phyloP scores from a whole-genome alignment of 345 rosid genomes.

The Durio zibethinus region DNA sequence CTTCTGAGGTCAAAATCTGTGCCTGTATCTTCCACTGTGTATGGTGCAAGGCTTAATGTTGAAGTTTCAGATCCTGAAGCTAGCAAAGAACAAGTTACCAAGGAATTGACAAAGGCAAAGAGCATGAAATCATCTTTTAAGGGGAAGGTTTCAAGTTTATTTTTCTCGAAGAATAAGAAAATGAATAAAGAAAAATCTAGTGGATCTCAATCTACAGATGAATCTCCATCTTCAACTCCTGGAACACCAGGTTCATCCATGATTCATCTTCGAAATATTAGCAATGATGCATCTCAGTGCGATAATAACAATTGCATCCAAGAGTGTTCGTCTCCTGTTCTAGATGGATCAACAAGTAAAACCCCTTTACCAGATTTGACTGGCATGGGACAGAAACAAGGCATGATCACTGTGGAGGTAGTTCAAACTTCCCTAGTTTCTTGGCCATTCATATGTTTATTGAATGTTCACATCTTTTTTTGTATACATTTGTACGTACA shows the following conservation, averaged over 20 bases:
- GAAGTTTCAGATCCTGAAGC: slow-evolving; percentile 40
- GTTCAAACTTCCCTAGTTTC: slow-evolving; percentile 6
- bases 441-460: neutral
- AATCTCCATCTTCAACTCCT: slow-evolving; percentile 29
- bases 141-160: slow-evolving; percentile 72
- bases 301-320: slow-evolving; percentile 29
- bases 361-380: slow-evolving; percentile 22
- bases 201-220: slow-evolving; percentile 35
- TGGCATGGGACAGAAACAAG: slow-evolving; percentile 28
- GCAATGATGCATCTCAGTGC: slow-evolving; percentile 26
- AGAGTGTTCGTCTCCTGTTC: slow-evolving; percentile 38
- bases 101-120: slow-evolving; percentile 52
- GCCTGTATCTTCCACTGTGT: slow-evolving; percentile 55
- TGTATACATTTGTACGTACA: neutral
- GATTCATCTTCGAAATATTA: slow-evolving; percentile 29
- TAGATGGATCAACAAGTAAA: slow-evolving; percentile 27
- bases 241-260: slow-evolving; percentile 34
- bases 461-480: neutral
- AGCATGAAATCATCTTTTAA: slow-evolving; percentile 59
- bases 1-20: slow-evolving; percentile 75
- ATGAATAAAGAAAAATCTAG: slow-evolving; percentile 46
- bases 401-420: slow-evolving; percentile 51
- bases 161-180: slow-evolving; percentile 73
- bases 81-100: slow-evolving; percentile 36
- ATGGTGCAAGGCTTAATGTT: slow-evolving; percentile 42